Evolutionary conservation across 164 flowering plant genomes (phyloP).

Genomic region (Chloranthus sessilifolius): DNA sequence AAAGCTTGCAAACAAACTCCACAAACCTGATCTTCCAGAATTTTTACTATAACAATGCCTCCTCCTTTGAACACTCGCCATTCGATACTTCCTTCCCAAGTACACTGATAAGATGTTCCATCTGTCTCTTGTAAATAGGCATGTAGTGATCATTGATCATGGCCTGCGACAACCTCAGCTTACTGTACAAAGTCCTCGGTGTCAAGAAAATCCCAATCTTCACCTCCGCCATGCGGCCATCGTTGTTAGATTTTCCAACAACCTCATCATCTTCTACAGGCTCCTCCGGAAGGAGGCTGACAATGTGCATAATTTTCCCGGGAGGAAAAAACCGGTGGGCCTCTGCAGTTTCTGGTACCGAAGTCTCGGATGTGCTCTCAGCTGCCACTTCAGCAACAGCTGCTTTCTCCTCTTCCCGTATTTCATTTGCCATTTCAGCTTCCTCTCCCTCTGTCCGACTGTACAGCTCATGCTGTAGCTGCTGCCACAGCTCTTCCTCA

Average conservation of each 20-base stretch:
- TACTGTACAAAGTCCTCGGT: slow-evolving; percentile 70
- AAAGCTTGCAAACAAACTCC: no score
- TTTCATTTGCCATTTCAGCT: slow-evolving; percentile 46
- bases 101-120: slow-evolving; percentile 64
- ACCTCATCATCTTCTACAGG: slow-evolving; percentile 20
- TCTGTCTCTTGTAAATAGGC: slow-evolving; percentile 86
- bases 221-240: slow-evolving; percentile 18
- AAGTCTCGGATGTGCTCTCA: slow-evolving; percentile 33
- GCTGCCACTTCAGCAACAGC: slow-evolving; percentile 57
- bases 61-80: neutral
- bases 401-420: slow-evolving; percentile 73
- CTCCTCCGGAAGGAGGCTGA: slow-evolving; percentile 27
- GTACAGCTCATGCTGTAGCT: slow-evolving; percentile 75
- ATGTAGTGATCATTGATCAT: slow-evolving; percentile 94
- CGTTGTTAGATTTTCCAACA: slow-evolving; percentile 13
- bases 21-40: no score
- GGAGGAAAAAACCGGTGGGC: slow-evolving; percentile 84
- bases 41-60: neutral
- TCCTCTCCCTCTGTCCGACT: slow-evolving; percentile 31
- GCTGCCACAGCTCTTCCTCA: slow-evolving; percentile 91
- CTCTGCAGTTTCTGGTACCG: slow-evolving; percentile 55
- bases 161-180: slow-evolving; percentile 73
- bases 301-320: slow-evolving; percentile 88
- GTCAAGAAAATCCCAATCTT: slow-evolving; percentile 74
- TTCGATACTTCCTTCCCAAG: slow-evolving; percentile 41